Evolutionary conservation across 306 rosid genomes (phyloP).

Genomic region (Vigna trinervia): DNA sequence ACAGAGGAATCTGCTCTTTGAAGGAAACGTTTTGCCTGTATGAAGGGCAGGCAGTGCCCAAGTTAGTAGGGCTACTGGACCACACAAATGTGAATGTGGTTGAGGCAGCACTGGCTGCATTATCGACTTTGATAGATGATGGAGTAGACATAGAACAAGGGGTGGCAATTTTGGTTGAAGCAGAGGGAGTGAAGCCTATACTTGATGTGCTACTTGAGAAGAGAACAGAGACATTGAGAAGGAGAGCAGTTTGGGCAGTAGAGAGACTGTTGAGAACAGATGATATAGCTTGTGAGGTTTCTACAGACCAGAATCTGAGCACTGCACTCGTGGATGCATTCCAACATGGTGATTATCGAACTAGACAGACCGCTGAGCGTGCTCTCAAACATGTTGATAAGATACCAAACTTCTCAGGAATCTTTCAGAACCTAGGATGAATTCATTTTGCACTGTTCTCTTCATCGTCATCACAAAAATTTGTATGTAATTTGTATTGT

Average conservation of each 20-base stretch:
- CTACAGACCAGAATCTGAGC: conserved; percentile 84
- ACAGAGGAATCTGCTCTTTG: conserved; percentile 81
- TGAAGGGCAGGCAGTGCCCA: conserved; percentile 80
- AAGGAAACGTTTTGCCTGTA: conserved; percentile 82
- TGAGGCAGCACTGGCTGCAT: conserved; percentile 95
- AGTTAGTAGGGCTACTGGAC: conserved; percentile 87
- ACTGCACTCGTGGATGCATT: conserved; percentile 98
- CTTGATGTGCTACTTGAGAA: conserved; percentile 85
- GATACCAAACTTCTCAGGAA: conserved; percentile 97
- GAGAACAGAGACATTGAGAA: conserved; percentile 76
- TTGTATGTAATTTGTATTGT: conserved; percentile 51
- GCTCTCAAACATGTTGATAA: conserved; percentile 95
- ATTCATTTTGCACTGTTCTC: conserved; percentile 40
- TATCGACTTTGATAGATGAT: conserved; percentile 85
- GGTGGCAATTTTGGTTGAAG: conserved; percentile 71
- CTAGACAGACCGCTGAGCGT: conserved; percentile 92
- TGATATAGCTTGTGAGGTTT: conserved; percentile 76
- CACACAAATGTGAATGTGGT: conserved; percentile 89
- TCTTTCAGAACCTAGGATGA: conserved; percentile 65
- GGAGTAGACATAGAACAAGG: conserved; percentile 88
- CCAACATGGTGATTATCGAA: conserved; percentile 92
- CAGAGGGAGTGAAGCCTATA: conserved; percentile 80
- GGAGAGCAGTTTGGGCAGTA: conserved; percentile 93
- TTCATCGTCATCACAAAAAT: conserved; percentile 5
- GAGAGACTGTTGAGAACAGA: conserved; percentile 91